phyloP scores from a whole-genome alignment of 345 rosid species.

The Melaleuca alternifolia region DNA sequence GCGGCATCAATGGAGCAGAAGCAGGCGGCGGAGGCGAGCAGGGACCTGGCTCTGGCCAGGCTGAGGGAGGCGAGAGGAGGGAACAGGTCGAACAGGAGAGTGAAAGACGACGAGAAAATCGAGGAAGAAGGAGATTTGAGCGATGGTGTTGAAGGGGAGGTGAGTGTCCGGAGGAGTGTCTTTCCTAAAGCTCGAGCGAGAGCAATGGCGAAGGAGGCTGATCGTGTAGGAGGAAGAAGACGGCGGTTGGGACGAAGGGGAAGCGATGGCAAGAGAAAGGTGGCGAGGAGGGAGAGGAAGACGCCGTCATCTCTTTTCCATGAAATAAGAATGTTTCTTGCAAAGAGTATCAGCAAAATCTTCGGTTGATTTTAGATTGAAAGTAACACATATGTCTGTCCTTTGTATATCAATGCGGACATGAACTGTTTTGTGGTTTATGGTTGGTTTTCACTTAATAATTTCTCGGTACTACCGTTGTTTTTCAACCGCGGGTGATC shows the following conservation, averaged over 20 bases:
- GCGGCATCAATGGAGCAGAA: slow-evolving; percentile 34
- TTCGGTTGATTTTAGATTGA: slow-evolving; percentile 3
- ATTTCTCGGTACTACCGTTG: neutral
- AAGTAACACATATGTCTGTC: neutral
- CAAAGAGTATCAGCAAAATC: slow-evolving; percentile 6
- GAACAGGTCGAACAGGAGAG: neutral
- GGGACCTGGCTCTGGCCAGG: slow-evolving; percentile 16
- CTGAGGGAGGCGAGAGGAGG: slow-evolving; percentile 5
- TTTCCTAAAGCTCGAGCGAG: slow-evolving; percentile 20
- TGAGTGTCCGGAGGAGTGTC: neutral
- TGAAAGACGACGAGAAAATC: neutral
- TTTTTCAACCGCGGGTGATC: neutral
- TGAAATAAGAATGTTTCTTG: slow-evolving; percentile 10
- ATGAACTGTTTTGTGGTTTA: neutral
- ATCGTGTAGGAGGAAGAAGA: neutral
- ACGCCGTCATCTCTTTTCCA: slow-evolving; percentile 1
- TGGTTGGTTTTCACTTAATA: neutral
- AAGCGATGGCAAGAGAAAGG: neutral
- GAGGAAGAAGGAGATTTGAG: neutral
- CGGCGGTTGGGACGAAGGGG: neutral
- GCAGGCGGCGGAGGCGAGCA: slow-evolving; percentile 26
- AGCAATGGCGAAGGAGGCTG: neutral
- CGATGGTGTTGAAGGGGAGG: slow-evolving; percentile 7
- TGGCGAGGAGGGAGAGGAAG: slow-evolving; percentile 6
- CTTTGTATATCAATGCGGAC: neutral